Evolutionary conservation across 495 filamentous ascomycete species (phyloP).

Genomic region (Copromyces sp.): DNA sequence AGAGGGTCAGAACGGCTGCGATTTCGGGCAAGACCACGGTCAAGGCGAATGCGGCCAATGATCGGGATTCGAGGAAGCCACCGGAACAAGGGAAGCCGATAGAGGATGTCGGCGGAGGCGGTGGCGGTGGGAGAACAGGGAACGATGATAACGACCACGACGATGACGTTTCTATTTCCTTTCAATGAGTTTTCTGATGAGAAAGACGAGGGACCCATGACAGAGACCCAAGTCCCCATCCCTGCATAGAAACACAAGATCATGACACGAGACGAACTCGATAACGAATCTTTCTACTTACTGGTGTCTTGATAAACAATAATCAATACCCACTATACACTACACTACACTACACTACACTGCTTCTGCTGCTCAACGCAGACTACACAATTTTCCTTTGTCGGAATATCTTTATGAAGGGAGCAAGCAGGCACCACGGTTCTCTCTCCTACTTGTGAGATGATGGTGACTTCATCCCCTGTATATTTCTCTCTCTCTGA

Average conservation of each 20-base stretch:
- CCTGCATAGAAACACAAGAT: background rate
- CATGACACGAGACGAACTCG: background rate
- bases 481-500: background rate
- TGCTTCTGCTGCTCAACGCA: background rate
- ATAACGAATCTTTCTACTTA: background rate
- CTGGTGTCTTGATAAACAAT: background rate
- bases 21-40: slow-evolving; percentile 41
- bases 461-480: background rate
- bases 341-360: background rate
- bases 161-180: background rate
- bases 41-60: slow-evolving; percentile 39
- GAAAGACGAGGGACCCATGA: background rate
- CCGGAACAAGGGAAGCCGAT: background rate
- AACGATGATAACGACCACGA: background rate
- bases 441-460: background rate
- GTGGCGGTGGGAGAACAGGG: background rate
- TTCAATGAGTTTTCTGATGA: background rate
- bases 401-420: background rate
- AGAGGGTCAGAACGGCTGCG: slow-evolving; percentile 45
- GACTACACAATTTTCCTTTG: background rate
- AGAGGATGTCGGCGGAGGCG: background rate
- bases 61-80: slow-evolving; percentile 10
- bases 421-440: background rate
- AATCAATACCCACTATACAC: background rate
- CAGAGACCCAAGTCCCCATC: background rate